These are phyloP conservation scores for Calonectria pteridis DNA, from an alignment of 2,329 filamentous ascomycete genomes.

Conservation along the genomic window DNA sequence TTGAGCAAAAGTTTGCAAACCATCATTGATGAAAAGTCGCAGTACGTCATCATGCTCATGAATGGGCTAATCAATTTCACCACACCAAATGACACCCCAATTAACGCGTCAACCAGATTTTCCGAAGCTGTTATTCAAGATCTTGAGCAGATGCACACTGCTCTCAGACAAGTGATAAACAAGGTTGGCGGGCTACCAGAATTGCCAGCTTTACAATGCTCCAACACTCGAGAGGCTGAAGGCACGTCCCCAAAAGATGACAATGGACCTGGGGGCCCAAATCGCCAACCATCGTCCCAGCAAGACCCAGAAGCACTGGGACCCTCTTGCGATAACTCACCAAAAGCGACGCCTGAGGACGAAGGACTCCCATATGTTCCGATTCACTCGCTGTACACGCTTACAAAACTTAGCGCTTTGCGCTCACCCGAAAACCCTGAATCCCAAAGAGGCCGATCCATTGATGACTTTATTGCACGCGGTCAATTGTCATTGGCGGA, in stretches of 20 bases:
- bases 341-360: conserved; percentile 48
- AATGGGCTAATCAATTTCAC: background rate
- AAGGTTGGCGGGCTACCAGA: conserved; percentile 43
- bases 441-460: conserved; percentile 35
- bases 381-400: conserved; percentile 54
- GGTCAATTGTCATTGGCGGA: conserved; percentile 60
- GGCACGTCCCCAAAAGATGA: conserved; percentile 42
- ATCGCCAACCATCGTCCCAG: conserved; percentile 27
- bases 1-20: conserved; percentile 57
- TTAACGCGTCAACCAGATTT: background rate
- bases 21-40: conserved; percentile 56
- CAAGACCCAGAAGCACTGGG: conserved; percentile 37
- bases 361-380: conserved; percentile 53
- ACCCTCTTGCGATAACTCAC: conserved; percentile 46
- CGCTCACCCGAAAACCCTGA: conserved; percentile 49
- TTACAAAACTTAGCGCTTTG: conserved; percentile 52
- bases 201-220: conserved; percentile 37
- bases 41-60: conserved; percentile 42
- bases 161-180: conserved; percentile 41
- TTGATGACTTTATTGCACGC: conserved; percentile 51
- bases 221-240: conserved; percentile 37
- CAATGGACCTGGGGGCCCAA: background rate
- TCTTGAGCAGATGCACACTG: conserved; percentile 42
- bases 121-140: conserved; percentile 41
- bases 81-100: background rate